Conservation (phyloP, 768 basidiomycete species). For the Lactifluus subvellereus region DNA sequence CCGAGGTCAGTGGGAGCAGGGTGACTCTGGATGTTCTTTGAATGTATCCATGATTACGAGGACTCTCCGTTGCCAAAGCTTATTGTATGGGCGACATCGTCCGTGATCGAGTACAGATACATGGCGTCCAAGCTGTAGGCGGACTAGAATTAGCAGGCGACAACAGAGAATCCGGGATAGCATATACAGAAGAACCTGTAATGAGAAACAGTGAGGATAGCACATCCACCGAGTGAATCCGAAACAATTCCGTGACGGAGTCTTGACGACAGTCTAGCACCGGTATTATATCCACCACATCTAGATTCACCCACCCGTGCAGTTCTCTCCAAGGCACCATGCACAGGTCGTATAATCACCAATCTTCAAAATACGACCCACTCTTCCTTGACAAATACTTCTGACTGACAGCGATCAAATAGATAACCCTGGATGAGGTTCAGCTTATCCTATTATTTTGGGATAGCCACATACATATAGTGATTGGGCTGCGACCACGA, state of each 20-base stretch:
- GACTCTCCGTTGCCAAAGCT: neutral
- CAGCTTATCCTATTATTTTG: too few relatives aligned
- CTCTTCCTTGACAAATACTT: neutral
- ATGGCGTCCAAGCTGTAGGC: slow-evolving; percentile 67
- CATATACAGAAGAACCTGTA: slow-evolving; percentile 46
- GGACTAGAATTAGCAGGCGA: slow-evolving; percentile 26
- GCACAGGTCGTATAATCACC: neutral
- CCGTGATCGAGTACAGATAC: neutral
- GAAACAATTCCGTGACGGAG: neutral
- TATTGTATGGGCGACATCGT: slow-evolving; percentile 37
- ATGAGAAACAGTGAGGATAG: neutral
- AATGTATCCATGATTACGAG: too few relatives aligned
- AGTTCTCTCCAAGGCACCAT: neutral
- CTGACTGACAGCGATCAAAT: neutral
- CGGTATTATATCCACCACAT: neutral
- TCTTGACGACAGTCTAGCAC: neutral
- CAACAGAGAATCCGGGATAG: slow-evolving; percentile 5
- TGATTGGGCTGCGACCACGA: neutral
- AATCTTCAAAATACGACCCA: neutral
- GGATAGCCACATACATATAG: neutral
- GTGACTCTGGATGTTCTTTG: too few relatives aligned
- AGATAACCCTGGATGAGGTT: neutral
- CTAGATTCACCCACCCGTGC: neutral
- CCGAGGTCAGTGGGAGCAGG: too few relatives aligned
- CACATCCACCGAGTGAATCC: neutral